Percentiles rank a stretch among this genome's conserved stretches.
Evolutionary conservation across 257 asterid genomes (phyloP).

Genomic region (Ehretia macrophylla): DNA sequence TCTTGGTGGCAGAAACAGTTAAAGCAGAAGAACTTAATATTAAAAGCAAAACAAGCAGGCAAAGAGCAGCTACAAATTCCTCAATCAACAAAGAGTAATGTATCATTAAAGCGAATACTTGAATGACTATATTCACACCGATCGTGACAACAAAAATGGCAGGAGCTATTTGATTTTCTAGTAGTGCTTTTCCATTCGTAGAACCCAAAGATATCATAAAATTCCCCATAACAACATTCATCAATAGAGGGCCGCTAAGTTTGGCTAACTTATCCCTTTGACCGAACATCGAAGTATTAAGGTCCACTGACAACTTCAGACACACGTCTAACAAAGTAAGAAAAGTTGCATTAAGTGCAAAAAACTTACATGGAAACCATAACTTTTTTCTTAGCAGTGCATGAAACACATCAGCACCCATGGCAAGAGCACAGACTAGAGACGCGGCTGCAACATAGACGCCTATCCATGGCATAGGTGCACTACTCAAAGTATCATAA

Average conservation of each 20-base stretch:
- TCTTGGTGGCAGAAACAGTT: too few species aligned
- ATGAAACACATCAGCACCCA: slow-evolving; percentile 18
- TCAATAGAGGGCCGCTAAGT: slow-evolving; percentile 14
- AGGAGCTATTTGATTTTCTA: slow-evolving; percentile 12
- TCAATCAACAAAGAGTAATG: background rate
- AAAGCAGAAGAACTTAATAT: slow-evolving; percentile 8
- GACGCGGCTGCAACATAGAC: slow-evolving; percentile 21
- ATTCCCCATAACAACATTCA: slow-evolving; percentile 18
- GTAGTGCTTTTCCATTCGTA: slow-evolving; percentile 5
- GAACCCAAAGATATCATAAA: slow-evolving; percentile 15
- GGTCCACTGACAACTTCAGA: slow-evolving; percentile 17
- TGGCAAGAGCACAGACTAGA: slow-evolving; percentile 12
- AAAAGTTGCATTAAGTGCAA: slow-evolving; percentile 20
- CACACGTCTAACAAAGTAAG: slow-evolving; percentile 16
- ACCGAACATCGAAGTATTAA: slow-evolving; percentile 3
- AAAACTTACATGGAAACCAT: slow-evolving; percentile 28
- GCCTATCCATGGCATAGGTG: slow-evolving; percentile 23
- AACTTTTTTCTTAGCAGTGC: slow-evolving; percentile 16
- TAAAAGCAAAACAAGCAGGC: too few species aligned
- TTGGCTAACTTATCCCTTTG: slow-evolving; percentile 25
- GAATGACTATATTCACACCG: slow-evolving; percentile 11
- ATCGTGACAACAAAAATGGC: slow-evolving; percentile 21
- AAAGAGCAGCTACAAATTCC: slow-evolving; percentile 11
- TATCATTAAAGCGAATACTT: slow-evolving; percentile 1
- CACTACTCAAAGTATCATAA: too few species aligned